Evolutionary conservation across 352 stramenopile species (phyloP).

Genomic region (Phytophthora gonapodyides): DNA sequence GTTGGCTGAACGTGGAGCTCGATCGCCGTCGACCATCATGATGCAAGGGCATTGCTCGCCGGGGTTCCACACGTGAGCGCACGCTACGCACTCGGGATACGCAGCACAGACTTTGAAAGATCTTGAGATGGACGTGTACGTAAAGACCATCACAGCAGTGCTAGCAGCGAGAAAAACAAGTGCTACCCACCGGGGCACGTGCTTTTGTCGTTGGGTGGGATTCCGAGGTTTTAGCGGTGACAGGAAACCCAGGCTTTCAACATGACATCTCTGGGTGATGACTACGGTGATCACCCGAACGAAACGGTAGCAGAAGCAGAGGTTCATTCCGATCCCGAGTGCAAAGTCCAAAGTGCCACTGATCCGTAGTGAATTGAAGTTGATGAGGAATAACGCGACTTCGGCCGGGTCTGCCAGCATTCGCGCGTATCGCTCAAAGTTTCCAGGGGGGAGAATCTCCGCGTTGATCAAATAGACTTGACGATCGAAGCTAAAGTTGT

Average conservation of each 20-base stretch:
- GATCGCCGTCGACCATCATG: conserved; percentile 32
- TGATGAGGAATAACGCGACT: conserved; percentile 35
- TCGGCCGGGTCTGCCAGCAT: conserved; percentile 34
- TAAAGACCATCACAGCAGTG: conserved; percentile 10
- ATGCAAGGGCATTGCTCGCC: conserved; percentile 29
- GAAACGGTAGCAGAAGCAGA: conserved; percentile 44
- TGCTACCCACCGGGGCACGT: conserved; percentile 14
- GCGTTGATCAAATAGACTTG: conserved; percentile 26
- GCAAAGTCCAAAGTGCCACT: conserved; percentile 29
- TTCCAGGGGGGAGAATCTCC: conserved; percentile 26
- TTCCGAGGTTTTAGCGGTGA: neutral
- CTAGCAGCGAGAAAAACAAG: conserved; percentile 17
- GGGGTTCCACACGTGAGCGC: conserved; percentile 20
- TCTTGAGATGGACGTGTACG: conserved; percentile 8
- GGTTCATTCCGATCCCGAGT: conserved; percentile 40
- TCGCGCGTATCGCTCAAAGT: conserved; percentile 36
- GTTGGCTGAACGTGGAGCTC: conserved; percentile 19
- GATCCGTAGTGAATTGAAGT: conserved; percentile 43
- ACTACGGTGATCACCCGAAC: conserved; percentile 27
- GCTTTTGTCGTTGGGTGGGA: conserved; percentile 10
- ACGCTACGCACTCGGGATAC: conserved; percentile 31
- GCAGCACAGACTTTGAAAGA: conserved; percentile 13
- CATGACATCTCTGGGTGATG: conserved; percentile 1
- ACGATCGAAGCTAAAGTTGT: conserved; percentile 38
- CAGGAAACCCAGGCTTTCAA: neutral